Evolutionary conservation across 2,329 filamentous ascomycete genomes (phyloP).

Genomic region (Cladosporium sp.): DNA sequence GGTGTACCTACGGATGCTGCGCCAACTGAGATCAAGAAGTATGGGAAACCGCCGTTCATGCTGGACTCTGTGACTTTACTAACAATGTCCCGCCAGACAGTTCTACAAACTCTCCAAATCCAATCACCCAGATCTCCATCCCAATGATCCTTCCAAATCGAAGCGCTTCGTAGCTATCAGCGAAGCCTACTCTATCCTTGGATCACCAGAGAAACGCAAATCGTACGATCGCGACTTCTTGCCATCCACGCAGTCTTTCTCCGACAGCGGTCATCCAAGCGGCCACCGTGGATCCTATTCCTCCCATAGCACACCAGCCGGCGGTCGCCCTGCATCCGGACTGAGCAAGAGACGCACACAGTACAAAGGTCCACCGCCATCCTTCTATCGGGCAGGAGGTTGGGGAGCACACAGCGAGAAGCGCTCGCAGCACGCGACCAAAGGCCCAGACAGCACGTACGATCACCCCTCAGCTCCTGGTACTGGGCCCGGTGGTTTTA

Average conservation of each 20-base stretch:
- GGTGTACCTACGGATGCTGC: constrained; percentile 67
- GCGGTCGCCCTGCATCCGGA: constrained; percentile 74
- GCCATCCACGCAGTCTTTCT: constrained; percentile 17
- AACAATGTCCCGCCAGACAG: constrained; percentile 29
- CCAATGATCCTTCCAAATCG: constrained; percentile 64
- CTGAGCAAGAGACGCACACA: constrained; percentile 69
- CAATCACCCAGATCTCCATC: constrained; percentile 92
- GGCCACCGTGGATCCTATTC: constrained; percentile 50
- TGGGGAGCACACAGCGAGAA: constrained; percentile 66
- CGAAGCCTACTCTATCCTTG: constrained; percentile 33
- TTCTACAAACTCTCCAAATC: constrained; percentile 91
- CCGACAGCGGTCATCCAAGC: constrained; percentile 44
- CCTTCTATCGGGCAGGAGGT: constrained; percentile 78
- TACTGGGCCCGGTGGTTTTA: constrained; percentile 52
- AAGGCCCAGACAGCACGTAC: constrained; percentile 23
- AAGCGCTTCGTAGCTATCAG: constrained; percentile 56
- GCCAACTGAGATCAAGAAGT: constrained; percentile 80
- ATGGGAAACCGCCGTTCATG: constrained; percentile 2
- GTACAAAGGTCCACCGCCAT: constrained; percentile 82
- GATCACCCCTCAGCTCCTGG: constrained; percentile 21
- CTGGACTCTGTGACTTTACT: neutral
- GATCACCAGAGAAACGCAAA: constrained; percentile 65
- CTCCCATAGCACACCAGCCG: constrained; percentile 48
- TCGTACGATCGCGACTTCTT: constrained; percentile 73
- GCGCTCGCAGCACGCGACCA: constrained; percentile 43